These are phyloP conservation scores for Pachysandra terminalis DNA, from an alignment of 164 flowering plant species.

Conservation along the genomic window DNA sequence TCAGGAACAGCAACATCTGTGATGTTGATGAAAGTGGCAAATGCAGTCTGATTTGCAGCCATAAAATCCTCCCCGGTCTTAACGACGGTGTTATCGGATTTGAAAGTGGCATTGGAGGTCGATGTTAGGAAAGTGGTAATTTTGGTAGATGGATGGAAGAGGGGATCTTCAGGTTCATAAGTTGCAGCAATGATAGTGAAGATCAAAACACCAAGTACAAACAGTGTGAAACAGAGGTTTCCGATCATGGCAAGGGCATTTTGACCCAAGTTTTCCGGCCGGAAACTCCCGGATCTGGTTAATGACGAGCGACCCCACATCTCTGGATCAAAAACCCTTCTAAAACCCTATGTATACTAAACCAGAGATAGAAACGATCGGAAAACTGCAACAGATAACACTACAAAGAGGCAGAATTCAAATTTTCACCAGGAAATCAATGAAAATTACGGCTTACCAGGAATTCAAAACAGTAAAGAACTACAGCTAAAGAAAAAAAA, in stretches of 20 bases:
- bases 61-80: conserved; percentile 86
- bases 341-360: neutral
- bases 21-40: conserved; percentile 46
- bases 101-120: conserved; percentile 72
- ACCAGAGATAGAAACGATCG: neutral
- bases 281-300: conserved; percentile 55
- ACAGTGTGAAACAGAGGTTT: conserved; percentile 67
- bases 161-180: conserved; percentile 84
- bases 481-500: neutral
- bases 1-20: conserved; percentile 13
- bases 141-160: conserved; percentile 73
- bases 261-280: conserved; percentile 76
- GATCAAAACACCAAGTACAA: conserved; percentile 71
- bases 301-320: conserved; percentile 60
- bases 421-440: neutral
- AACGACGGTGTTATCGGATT: conserved; percentile 56
- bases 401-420: too few relatives aligned
- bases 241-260: conserved; percentile 67
- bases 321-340: conserved; percentile 11
- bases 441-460: neutral
- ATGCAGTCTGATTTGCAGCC: conserved; percentile 56
- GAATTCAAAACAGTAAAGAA: too few relatives aligned
- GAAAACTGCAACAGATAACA: neutral
- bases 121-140: conserved; percentile 69
- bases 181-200: conserved; percentile 89